Conservation (phyloP, 2,329 filamentous ascomycete genomes). For the Ambrosiella beaveri region DNA sequence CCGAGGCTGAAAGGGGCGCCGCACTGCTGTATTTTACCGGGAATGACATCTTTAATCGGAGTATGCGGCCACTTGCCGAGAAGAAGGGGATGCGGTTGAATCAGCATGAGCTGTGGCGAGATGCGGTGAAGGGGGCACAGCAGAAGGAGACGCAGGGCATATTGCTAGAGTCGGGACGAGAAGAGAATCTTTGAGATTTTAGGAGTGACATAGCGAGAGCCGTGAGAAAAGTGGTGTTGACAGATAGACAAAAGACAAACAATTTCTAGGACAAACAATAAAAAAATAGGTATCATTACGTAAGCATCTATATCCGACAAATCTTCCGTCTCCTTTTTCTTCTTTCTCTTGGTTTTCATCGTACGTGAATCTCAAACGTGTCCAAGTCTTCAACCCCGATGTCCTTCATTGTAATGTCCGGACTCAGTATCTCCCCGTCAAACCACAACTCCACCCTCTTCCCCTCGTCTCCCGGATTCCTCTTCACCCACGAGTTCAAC, state of each 20-base stretch:
- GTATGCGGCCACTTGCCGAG: conserved; percentile 60
- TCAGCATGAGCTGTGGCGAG: conserved; percentile 59
- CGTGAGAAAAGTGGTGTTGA: conserved; percentile 59
- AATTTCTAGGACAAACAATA: neutral
- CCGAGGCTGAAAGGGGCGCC: conserved; percentile 60
- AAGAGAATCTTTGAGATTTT: conserved; percentile 64
- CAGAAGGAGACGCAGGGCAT: conserved; percentile 50
- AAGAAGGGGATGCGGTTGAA: conserved; percentile 75
- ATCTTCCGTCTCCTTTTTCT: neutral
- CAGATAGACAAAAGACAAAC: neutral
- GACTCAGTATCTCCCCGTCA: conserved; percentile 56
- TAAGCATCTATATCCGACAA: neutral
- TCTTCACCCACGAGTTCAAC: conserved; percentile 40
- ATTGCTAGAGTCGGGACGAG: conserved; percentile 58
- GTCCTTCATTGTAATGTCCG: conserved; percentile 41
- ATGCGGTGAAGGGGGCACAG: conserved; percentile 43
- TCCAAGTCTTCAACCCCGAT: conserved; percentile 62
- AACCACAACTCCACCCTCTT: conserved; percentile 47
- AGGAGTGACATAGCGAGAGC: conserved; percentile 70
- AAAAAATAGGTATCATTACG: neutral
- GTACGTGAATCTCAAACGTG: conserved; percentile 53
- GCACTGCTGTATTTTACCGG: conserved; percentile 91
- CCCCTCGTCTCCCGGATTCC: conserved; percentile 32
- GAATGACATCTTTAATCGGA: conserved; percentile 87
- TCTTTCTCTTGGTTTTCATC: neutral